Conservation (phyloP, 2,329 filamentous ascomycete genomes). For the Dissoconium aciculare region DNA sequence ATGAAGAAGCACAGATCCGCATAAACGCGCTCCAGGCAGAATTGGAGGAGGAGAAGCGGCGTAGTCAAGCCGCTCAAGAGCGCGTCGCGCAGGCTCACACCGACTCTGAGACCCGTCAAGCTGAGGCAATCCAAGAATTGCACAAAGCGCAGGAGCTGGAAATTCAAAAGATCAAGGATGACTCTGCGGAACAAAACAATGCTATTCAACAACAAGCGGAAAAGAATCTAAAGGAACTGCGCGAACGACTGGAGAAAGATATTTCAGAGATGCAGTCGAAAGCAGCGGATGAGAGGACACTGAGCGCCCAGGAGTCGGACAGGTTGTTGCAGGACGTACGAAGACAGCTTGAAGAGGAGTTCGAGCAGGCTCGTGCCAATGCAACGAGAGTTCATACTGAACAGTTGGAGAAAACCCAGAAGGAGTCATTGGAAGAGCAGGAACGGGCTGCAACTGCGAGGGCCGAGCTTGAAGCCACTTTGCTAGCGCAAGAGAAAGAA, state of each 20-base stretch:
- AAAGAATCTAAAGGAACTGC: slow-evolving; percentile 8
- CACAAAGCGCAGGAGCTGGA: too few species aligned
- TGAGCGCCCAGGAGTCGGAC: background rate
- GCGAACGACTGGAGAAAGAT: slow-evolving; percentile 6
- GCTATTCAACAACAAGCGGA: slow-evolving; percentile 6
- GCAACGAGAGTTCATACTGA: slow-evolving; percentile 1
- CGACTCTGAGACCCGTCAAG: too few species aligned
- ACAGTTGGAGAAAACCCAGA: slow-evolving; percentile 2
- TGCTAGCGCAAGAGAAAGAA: background rate
- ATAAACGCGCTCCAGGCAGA: slow-evolving; percentile 14
- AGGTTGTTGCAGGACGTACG: too few species aligned
- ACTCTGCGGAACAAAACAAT: too few species aligned
- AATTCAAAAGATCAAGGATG: too few species aligned
- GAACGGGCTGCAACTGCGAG: too few species aligned
- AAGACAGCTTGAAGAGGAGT: slow-evolving; percentile 7
- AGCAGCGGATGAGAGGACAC: background rate
- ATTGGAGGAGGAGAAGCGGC: slow-evolving; percentile 13
- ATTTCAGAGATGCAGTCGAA: background rate
- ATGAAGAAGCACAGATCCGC: slow-evolving; percentile 12
- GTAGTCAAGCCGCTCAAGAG: slow-evolving; percentile 4
- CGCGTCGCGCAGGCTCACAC: too few species aligned
- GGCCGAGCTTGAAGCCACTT: slow-evolving; percentile 1
- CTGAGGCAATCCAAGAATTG: slow-evolving; percentile 4
- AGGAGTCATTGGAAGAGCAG: slow-evolving; percentile 2
- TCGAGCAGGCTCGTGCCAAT: slow-evolving; percentile 8